A percentile compares a stretch with the other conserved stretches of the same genome.
Evolutionary conservation across 192 early-diverging fungal species (phyloP).

Genomic region (Chytriomyces sp.): DNA sequence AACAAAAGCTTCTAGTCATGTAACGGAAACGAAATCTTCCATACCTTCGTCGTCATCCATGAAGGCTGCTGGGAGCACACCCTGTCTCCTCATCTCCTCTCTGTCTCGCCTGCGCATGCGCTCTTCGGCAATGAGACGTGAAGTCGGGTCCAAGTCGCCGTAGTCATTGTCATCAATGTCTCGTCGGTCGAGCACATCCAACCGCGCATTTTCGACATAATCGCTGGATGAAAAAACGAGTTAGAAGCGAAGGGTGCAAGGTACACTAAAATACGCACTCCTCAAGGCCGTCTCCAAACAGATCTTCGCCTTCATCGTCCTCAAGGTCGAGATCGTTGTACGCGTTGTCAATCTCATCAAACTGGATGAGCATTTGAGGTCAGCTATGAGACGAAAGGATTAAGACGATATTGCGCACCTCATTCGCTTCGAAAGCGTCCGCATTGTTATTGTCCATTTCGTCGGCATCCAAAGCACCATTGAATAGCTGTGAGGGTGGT

Average conservation of each 20-base stretch:
- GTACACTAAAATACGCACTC: slow-evolving; percentile 53
- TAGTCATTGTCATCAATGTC: slow-evolving; percentile 77
- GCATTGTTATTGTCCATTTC: neutral
- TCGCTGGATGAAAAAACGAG: slow-evolving; percentile 63
- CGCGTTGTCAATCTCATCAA: slow-evolving; percentile 59
- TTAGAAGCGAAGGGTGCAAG: neutral
- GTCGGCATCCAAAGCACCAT: slow-evolving; percentile 2
- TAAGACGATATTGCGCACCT: slow-evolving; percentile 52
- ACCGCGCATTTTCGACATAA: slow-evolving; percentile 71
- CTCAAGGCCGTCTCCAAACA: slow-evolving; percentile 86
- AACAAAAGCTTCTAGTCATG: slow-evolving; percentile 3
- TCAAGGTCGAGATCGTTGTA: slow-evolving; percentile 52
- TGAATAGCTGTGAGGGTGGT: neutral
- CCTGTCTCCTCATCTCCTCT: slow-evolving; percentile 67
- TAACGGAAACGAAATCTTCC: slow-evolving; percentile 14
- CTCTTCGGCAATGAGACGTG: slow-evolving; percentile 76
- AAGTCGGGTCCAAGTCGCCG: slow-evolving; percentile 71
- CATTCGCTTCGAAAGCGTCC: slow-evolving; percentile 25
- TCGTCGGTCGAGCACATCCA: slow-evolving; percentile 82
- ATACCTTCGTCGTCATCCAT: slow-evolving; percentile 74
- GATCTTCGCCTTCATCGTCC: slow-evolving; percentile 87
- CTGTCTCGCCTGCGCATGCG: slow-evolving; percentile 80
- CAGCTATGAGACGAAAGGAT: slow-evolving; percentile 19
- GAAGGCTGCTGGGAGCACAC: slow-evolving; percentile 87
- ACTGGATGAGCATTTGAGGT: neutral